Base-by-base conservation (phyloP, 2,329 filamentous ascomycete genomes). In the Cytospora piceicola region DNA sequence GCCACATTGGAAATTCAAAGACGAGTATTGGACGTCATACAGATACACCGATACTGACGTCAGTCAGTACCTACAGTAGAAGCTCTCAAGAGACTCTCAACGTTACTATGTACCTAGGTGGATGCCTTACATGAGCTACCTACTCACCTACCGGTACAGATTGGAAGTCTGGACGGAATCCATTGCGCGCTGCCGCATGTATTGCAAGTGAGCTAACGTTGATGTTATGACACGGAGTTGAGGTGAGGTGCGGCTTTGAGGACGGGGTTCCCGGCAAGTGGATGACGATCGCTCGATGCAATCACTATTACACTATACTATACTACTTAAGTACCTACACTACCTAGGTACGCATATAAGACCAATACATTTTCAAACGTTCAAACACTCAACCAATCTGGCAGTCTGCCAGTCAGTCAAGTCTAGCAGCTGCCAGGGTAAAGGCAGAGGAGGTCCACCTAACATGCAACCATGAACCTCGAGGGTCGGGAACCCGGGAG, bases 221-320 rank as follows among this genome's bases (percentile, higher is more conserved):
- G n/a, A 36, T 17, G 39, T 42, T 17, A 42, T 42, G 39, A 42
- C 39, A 42, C 39, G 6, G 39, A 42, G 6, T 17, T n/a, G 39
- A n/a, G 39, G 36, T 39, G 32, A 1, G 34, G 11, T 36, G 6
- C 12, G 11, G 32, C 6, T 36, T 36, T 4, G 34, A 2, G 34
- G 11, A 36, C 39, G 17, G 39, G 4, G 20, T 20, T 20, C n/a
- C 39, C 39, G 17, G 34, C 2, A 42, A 42, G 39, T 42, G 39
- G 39, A 42, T 42, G 39, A 42, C 39, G 39, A n/a, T n/a, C 5
- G 39, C 20, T 46, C 12, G n/a, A 64, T 64, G 56, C 30, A 24
- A 32, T 64, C 62, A 64, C 62, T 20, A 64, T 64, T 64, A 64
- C 62, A 56, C n/a, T n/a, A n/a, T n/a, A n/a, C n/a, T n/a, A n/a